A percentile compares a stretch with the other conserved stretches of the same genome.
Conservation (phyloP, 371 early-diverging fungal genomes). For the Gilbertella persicaria region DNA sequence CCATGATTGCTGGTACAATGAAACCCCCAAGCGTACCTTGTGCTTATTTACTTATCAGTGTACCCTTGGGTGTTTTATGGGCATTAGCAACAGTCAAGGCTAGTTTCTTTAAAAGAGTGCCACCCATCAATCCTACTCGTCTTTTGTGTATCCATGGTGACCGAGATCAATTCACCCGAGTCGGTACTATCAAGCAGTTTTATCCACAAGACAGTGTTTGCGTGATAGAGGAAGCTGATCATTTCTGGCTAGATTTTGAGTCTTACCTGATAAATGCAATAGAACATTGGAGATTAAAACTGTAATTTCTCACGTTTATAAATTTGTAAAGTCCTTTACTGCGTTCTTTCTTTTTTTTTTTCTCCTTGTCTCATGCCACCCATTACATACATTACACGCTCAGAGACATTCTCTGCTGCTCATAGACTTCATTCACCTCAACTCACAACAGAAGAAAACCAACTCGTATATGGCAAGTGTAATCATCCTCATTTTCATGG, state of each 20-base stretch:
- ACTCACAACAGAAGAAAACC: constrained; percentile 75
- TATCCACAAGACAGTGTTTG: background rate
- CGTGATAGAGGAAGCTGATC: constrained; percentile 33
- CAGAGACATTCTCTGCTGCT: constrained; percentile 84
- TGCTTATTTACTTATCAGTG: constrained; percentile 39
- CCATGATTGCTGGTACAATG: constrained; percentile 48
- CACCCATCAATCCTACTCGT: background rate
- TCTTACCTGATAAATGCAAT: constrained; percentile 8
- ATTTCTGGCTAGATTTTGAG: constrained; percentile 41
- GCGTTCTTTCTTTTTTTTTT: background rate
- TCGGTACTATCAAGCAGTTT: constrained; percentile 30
- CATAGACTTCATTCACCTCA: constrained; percentile 82
- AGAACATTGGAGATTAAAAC: constrained; percentile 7
- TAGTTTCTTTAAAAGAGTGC: constrained; percentile 29
- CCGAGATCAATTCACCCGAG: constrained; percentile 43
- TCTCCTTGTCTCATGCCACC: constrained; percentile 37
- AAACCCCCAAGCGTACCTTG: constrained; percentile 13
- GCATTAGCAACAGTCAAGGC: constrained; percentile 33
- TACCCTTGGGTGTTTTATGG: constrained; percentile 46
- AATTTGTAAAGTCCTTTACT: too few species aligned
- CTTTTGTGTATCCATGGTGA: constrained; percentile 37
- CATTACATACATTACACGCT: constrained; percentile 72
- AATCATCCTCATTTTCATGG: constrained; percentile 86
- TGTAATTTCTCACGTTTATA: background rate
- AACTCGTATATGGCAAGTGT: constrained; percentile 83